Evolutionary conservation across 345 rosid species (phyloP).

Genomic region (Murraya paniculata): DNA sequence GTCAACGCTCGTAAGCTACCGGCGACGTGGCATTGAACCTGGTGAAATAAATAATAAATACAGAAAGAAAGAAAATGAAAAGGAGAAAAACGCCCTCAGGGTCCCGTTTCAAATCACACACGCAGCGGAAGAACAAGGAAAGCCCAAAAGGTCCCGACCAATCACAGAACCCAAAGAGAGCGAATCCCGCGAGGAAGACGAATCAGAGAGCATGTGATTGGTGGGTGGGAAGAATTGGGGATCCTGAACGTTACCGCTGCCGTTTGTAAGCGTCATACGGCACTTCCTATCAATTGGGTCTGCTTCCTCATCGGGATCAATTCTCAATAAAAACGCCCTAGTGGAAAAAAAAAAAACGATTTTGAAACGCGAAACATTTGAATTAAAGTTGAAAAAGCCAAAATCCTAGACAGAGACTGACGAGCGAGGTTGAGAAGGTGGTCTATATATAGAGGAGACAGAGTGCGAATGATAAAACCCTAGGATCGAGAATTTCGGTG

Average conservation of each 20-base stretch:
- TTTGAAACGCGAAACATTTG: neutral
- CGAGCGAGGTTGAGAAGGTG: no score
- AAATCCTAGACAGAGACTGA: neutral
- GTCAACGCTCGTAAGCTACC: conserved; percentile 49
- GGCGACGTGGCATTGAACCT: conserved; percentile 61
- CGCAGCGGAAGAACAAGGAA: conserved; percentile 25
- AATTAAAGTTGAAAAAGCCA: neutral
- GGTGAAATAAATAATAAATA: neutral
- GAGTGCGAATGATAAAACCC: neutral
- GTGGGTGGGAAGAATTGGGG: conserved; percentile 16
- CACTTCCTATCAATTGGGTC: conserved; percentile 64
- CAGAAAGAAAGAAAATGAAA: no score
- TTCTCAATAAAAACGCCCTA: neutral
- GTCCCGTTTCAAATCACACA: conserved; percentile 61
- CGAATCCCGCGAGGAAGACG: conserved; percentile 18
- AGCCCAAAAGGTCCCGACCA: conserved; percentile 19
- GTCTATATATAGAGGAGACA: conserved; percentile 8
- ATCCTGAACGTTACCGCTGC: conserved; percentile 15
- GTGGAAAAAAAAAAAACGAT: neutral
- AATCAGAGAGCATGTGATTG: conserved; percentile 8
- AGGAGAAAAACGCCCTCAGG: conserved; percentile 35
- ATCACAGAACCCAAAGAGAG: conserved; percentile 2
- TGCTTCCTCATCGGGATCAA: conserved; percentile 43
- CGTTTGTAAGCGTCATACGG: conserved; percentile 56
- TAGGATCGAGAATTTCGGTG: neutral